Percentiles rank a stretch among this genome's conserved stretches.
These are phyloP conservation scores for Fusarium sp. DNA, from an alignment of 2,329 filamentous ascomycete genomes.

Conservation along the genomic window DNA sequence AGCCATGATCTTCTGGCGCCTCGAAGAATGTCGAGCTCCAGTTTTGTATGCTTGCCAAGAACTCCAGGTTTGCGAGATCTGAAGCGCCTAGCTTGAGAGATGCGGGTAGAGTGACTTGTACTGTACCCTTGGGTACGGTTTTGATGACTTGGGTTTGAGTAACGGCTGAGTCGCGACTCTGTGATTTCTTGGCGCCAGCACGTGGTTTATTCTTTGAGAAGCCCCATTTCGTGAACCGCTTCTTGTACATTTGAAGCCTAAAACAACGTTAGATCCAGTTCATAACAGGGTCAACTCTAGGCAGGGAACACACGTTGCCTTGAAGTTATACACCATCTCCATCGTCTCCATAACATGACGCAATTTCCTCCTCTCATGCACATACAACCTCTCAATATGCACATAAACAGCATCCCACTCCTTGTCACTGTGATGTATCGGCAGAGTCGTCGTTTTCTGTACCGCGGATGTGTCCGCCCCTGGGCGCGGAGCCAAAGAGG, in stretches of 20 bases:
- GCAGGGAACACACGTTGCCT: constrained; percentile 15
- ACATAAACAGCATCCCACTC: constrained; percentile 20
- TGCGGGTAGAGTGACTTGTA: not conserved
- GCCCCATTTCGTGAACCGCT: constrained; percentile 27
- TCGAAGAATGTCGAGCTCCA: constrained; percentile 21
- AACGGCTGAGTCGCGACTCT: not conserved
- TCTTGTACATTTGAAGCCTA: constrained; percentile 30
- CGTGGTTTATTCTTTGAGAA: constrained; percentile 21
- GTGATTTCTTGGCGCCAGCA: not conserved
- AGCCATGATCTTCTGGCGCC: not conserved
- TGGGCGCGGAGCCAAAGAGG: constrained; percentile 1
- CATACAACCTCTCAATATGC: constrained; percentile 11
- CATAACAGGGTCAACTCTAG: not conserved
- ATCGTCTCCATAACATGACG: constrained; percentile 22
- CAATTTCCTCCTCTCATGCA: constrained; percentile 20
- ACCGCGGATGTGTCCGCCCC: not conserved
- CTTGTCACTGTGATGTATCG: constrained; percentile 10
- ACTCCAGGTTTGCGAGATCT: constrained; percentile 5
- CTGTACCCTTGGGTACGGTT: not conserved
- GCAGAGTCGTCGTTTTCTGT: not conserved
- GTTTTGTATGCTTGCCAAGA: constrained; percentile 15
- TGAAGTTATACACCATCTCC: constrained; percentile 25
- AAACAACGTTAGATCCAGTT: not conserved
- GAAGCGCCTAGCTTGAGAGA: not conserved
- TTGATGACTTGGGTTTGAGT: not conserved